These are phyloP conservation scores for Quercus phellos DNA, from an alignment of 331 rosid species.

Conservation along the genomic window DNA sequence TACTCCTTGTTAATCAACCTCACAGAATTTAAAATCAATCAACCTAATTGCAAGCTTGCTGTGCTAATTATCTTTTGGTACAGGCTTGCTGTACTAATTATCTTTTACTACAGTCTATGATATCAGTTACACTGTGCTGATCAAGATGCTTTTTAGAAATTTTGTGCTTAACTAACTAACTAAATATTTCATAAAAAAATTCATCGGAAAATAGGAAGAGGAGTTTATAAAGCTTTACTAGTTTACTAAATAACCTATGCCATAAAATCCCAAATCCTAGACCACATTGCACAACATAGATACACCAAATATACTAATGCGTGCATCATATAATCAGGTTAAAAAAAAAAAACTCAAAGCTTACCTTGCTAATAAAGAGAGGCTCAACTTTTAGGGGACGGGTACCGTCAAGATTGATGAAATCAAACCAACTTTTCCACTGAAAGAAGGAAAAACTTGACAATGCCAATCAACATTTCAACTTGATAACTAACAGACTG, in stretches of 20 bases:
- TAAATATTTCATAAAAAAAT: not conserved
- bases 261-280: not conserved
- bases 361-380: constrained; percentile 91
- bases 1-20: not conserved
- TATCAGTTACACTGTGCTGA: not conserved
- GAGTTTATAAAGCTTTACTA: not conserved
- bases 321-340: not conserved
- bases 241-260: not conserved
- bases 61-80: not conserved
- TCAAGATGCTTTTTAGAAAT: not conserved
- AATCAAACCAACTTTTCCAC: constrained; percentile 84
- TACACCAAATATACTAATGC: not conserved
- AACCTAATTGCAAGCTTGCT: not conserved
- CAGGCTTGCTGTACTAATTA: not conserved
- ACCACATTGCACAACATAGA: not conserved
- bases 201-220: not conserved
- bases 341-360: not conserved
- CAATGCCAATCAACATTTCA: constrained; percentile 10
- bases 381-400: constrained; percentile 79
- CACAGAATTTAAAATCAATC: not conserved
- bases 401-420: constrained; percentile 68
- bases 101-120: not conserved
- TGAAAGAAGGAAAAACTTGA: constrained; percentile 25
- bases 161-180: not conserved
- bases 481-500: not conserved